Base-by-base conservation (phyloP, 1,139 yeast genomes). In the Kluyveromyces sp. region DNA sequence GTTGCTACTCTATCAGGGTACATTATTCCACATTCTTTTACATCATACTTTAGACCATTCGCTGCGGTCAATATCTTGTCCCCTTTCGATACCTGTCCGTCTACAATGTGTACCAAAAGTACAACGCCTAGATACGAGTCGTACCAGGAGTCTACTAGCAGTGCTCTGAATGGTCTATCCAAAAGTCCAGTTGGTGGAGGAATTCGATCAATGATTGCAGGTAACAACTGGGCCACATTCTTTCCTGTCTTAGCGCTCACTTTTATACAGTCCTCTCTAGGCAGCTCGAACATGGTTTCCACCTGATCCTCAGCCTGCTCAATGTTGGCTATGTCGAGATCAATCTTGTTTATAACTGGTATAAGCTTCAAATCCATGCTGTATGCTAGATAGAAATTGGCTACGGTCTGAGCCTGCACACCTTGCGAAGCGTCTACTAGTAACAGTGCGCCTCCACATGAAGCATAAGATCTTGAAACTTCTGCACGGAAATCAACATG, bases 401-500 rank as follows among this genome's bases (percentile, higher is more conserved):
- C 96, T 8, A 92, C 96, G 0, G 98, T 92, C 61, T 92, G 98
- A 0, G 98, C 97, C 61, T 88, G 96, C 3, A 92, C 88, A 40
- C 98, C 98, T 59, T 92, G 97, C 2, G 92, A 75, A 1, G 97
- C 97, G 68, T 92, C 98, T 1, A 92, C 95, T 19, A 92, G 66
- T 38, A 92, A 64, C 40, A 92, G 66, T 0, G 97, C 97, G 11
- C 98, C 98, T 32, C 94, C 94, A 69, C 97, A 92, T 0, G 96
- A 84, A 1, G 97, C 96, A 63, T 89, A 88, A 9, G 95, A 84
- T 52, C 97, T 67, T 1, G 94, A 80, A 0, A 92, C 98, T 57
- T 92, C 98, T 7, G 94, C 86, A 44, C 96, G 69, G 62, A 92
- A 92, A 63, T 92, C 98, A 26, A 92, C 98, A 62, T 92, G 98